phyloP scores from a whole-genome alignment of 164 flowering plant genomes.

The Magnolia changhungtana region DNA sequence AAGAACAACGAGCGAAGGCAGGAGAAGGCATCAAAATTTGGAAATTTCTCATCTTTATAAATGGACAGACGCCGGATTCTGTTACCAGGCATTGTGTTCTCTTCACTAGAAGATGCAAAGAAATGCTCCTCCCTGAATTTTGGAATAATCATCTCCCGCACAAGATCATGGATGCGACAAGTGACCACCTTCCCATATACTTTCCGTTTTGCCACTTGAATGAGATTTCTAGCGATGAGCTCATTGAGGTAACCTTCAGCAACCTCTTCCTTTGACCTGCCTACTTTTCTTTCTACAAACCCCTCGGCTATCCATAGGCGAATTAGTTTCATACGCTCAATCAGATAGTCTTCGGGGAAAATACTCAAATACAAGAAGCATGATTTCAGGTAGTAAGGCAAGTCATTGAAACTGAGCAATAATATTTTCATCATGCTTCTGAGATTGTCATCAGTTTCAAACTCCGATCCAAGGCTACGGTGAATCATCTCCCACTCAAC shows the following conservation, averaged over 20 bases:
- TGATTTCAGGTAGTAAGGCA: conserved; percentile 15
- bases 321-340: conserved; percentile 1
- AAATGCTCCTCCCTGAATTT: conserved; percentile 11
- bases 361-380: conserved; percentile 17
- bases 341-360: conserved; percentile 11
- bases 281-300: background rate
- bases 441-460: background rate
- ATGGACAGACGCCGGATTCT: conserved; percentile 24
- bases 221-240: background rate
- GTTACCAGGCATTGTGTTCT: background rate
- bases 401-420: conserved; percentile 14
- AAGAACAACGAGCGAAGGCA: background rate
- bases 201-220: conserved; percentile 8
- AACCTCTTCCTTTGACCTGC: conserved; percentile 9
- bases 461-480: conserved; percentile 10
- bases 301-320: conserved; percentile 20
- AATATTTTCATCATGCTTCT: background rate
- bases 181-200: conserved; percentile 2
- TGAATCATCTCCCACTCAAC: conserved; percentile 12
- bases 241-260: conserved; percentile 14
- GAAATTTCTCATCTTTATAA: background rate
- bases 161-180: conserved; percentile 12
- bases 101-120: background rate
- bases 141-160: conserved; percentile 6
- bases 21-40: background rate